Evolutionary conservation across 2,329 filamentous ascomycete genomes (phyloP), one percentile per base, ranked within the genome.

Genomic region (Elsinoe fawcettii): DNA sequence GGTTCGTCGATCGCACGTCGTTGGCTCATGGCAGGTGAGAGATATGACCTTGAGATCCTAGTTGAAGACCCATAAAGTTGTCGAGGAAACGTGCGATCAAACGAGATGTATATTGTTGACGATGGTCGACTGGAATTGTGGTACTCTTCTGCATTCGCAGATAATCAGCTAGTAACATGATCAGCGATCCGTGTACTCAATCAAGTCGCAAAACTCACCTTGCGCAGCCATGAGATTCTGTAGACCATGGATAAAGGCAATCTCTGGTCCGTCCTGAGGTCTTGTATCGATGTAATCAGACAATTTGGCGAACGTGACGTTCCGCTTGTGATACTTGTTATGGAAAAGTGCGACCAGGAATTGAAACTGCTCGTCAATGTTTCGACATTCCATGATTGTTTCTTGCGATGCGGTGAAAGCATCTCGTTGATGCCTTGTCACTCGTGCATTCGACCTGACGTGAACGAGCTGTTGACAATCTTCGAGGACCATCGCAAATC

Each of bases 401-500:
- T 69, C 62, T 8, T 57, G 57, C 8, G 62, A 32, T 55, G 66
- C 63, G 68, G 66, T 16, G 63, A 64, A 37, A 66, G 66, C n/a
- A 61, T 60, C 22, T 43, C 54, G 58, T 22, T 66, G 64, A 20
- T 69, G 66, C n/a, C 69, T 70, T 12, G 58, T 56, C 0, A 69
- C 64, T 34, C 70, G 68, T 11, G 72, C 72, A 20, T 72, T 69
- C 8, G 67, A 71, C 67, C 74, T 65, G n/a, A 75, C 64, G 44
- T 75, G 71, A 3, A 77, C 67, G 0, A 73, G 75, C 60, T 73
- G 73, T 58, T 78, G 75, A 30, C 73, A 70, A 58, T 76, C 73
- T 60, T 78, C 76, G 16, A 75, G 67, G 2, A 73, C 73, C 71
- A 77, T 76, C 23, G 71, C 74, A 56, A 78, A 71, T 34, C 74